Evolutionary conservation across 768 basidiomycete genomes (phyloP), one percentile per base, ranked within the genome.

Genomic region (Trametes cingulata): DNA sequence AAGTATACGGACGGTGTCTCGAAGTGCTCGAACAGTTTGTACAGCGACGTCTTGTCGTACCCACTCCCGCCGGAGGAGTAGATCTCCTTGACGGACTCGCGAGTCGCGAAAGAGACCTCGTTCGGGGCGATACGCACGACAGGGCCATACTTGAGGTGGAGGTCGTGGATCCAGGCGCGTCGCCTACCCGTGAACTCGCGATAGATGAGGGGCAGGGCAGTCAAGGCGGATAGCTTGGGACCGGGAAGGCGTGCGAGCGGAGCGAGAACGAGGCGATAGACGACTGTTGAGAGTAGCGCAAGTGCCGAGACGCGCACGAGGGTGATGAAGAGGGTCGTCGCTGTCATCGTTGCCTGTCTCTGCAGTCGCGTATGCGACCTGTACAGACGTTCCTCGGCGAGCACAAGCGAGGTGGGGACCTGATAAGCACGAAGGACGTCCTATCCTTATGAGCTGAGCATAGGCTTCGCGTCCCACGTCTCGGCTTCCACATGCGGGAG

Each of bases 51-150:
- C 24, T 65, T 65, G 25, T 68, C 67, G 43, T 61, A 65, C 7
- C 67, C 67, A n/a, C 67, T 65, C 39, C 67, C 67, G 1, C 61
- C 64, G 10, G 62, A 63, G n/a, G 62, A 46, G 47, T 68, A 68
- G 36, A 68, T 68, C 47, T 68, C 64, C 54, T 65, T 68, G 35
- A 35, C 60, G 10, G 67, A 64, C n/a, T 68, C 67, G 24, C 60
- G 57, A 6, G 43, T 65, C 22, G 67, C 67, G 33, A 65, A 68
- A 0, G 67, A 65, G 2, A 68, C 60, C 49, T 68, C 67, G 49
- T 68, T 52, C 0, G 67, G 67, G 5, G 62, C 64, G 19, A 68
- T 29, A 12, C 64, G 67, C 6, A 68, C 67, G 12, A 62, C 48
- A 1, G 67, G 64, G 1, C 67, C 67, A 29, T 68, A 68, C 24